Evolutionary conservation across 2,329 filamentous ascomycete genomes (phyloP).

Genomic region (Calonectria pseudoturangicola): DNA sequence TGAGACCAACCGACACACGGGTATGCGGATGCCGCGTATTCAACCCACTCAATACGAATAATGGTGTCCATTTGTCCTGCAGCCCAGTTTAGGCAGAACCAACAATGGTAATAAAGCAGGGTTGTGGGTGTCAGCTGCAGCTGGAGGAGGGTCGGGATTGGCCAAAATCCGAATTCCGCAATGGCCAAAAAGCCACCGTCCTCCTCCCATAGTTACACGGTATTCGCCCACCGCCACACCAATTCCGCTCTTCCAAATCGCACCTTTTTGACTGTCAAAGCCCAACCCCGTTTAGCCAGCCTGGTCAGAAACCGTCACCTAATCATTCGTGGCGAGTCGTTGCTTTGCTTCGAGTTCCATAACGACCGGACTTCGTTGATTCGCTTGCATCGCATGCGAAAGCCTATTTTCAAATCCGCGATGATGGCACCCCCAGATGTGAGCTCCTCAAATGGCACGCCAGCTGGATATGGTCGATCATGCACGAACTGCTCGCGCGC

Average conservation of each 20-base stretch:
- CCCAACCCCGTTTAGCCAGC: conserved; percentile 27
- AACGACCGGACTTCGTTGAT: conserved; percentile 46
- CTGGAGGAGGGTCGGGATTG: conserved; percentile 31
- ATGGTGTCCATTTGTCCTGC: neutral
- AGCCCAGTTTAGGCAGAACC: conserved; percentile 12
- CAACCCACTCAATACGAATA: neutral
- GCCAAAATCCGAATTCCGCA: conserved; percentile 38
- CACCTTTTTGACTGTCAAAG: conserved; percentile 17
- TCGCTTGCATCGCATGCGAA: conserved; percentile 26
- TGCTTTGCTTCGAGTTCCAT: conserved; percentile 8
- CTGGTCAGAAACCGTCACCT: conserved; percentile 25
- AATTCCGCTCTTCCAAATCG: conserved; percentile 40
- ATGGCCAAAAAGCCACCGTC: conserved; percentile 11
- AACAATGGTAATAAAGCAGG: conserved; percentile 9
- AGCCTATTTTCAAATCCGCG: conserved; percentile 18
- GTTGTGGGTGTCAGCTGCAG: conserved; percentile 15
- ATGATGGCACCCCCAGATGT: conserved; percentile 51
- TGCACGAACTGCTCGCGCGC: conserved; percentile 68
- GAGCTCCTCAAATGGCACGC: conserved; percentile 49
- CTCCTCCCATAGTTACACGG: conserved; percentile 26
- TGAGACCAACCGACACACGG: neutral
- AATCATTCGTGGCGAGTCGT: conserved; percentile 31
- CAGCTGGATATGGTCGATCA: conserved; percentile 65
- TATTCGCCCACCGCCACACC: conserved; percentile 37
- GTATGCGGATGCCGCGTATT: neutral